Base-by-base conservation (phyloP, 345 rosid species). In the Linum usitatissimum region DNA sequence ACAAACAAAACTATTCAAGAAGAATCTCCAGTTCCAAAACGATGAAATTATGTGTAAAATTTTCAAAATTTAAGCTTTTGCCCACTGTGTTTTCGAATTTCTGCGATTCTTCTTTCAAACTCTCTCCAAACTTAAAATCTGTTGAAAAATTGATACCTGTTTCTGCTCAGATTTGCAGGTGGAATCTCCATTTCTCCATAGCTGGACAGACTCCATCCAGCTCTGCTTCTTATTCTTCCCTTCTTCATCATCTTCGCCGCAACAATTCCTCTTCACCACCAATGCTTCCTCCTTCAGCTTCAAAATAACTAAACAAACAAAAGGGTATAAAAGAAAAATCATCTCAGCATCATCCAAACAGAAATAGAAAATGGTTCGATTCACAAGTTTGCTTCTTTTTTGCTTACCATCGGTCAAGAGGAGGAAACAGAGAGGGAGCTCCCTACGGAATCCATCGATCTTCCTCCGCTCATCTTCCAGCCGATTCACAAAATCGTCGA, bases 361-460 rank as follows among this genome's bases (percentile, higher is more conserved):
- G 34, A 19, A 10, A 30, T 3, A 57, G 6, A 51, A 30, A 10
- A 18, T 14, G 9, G 65, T 17, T 31, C 30, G 15, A 48, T 8
- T 7, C 20, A 55, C 65, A 19, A 45, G 28, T 23, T 23, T 23
- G 28, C 17, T 10, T 6, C 4, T 10, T 45, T 15, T 13, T 15
- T 15, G 13, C 10, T 10, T 45, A 87, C 97, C 92, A 73, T 85
- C 84, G 59, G 67, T 81, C 30, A 85, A 64, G 30, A 90, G 82
- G 64, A 85, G 80, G 90, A 84, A 81, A 81, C 88, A 80, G 3
- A 84, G 71, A 72, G 97, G 95, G 6, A 87, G 87, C 56, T 90
- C 93, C 6, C 93, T 81, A 71, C 83, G 80, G 64, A 90, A 87
- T 64, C 76, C 88, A 54, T 75, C 86, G 53, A 90, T 84, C 73